phyloP scores from a whole-genome alignment of 192 early-diverging fungal species.

The Physocladia obscura region DNA sequence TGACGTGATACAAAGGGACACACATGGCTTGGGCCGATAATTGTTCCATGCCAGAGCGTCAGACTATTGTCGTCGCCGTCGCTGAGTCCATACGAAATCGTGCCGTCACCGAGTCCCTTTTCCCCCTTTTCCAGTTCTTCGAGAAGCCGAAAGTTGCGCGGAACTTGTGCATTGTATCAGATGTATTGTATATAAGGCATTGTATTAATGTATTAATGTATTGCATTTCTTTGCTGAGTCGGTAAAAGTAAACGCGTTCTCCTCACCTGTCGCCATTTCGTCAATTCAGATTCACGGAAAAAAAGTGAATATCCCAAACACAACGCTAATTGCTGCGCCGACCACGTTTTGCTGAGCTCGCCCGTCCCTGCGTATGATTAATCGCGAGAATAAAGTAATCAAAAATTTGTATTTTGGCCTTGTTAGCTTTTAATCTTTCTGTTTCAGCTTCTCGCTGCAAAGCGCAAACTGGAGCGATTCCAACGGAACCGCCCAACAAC shows the following conservation, averaged over 20 bases:
- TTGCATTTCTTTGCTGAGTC: too few relatives aligned
- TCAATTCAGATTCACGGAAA: too few relatives aligned
- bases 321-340: too few relatives aligned
- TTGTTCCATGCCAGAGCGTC: slow-evolving; percentile 91
- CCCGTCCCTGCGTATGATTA: slow-evolving; percentile 4
- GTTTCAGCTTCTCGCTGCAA: slow-evolving; percentile 18
- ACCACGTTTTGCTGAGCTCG: too few relatives aligned
- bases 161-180: slow-evolving; percentile 65
- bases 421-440: not conserved
- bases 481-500: not conserved
- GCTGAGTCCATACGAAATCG: slow-evolving; percentile 87
- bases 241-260: too few relatives aligned
- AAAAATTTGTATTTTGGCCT: not conserved
- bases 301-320: too few relatives aligned
- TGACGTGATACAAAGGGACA: slow-evolving; percentile 8
- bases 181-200: too few relatives aligned
- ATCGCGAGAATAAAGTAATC: slow-evolving; percentile 10
- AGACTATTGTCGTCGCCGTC: slow-evolving; percentile 78
- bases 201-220: too few relatives aligned
- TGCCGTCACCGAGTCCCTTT: slow-evolving; percentile 92
- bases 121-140: slow-evolving; percentile 97
- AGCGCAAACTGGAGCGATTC: slow-evolving; percentile 29
- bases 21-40: slow-evolving; percentile 82
- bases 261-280: too few relatives aligned
- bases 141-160: slow-evolving; percentile 93